These are phyloP conservation scores for Pseudogymnoascus sp. DNA, from an alignment of 2,329 filamentous ascomycete genomes.

Conservation along the genomic window DNA sequence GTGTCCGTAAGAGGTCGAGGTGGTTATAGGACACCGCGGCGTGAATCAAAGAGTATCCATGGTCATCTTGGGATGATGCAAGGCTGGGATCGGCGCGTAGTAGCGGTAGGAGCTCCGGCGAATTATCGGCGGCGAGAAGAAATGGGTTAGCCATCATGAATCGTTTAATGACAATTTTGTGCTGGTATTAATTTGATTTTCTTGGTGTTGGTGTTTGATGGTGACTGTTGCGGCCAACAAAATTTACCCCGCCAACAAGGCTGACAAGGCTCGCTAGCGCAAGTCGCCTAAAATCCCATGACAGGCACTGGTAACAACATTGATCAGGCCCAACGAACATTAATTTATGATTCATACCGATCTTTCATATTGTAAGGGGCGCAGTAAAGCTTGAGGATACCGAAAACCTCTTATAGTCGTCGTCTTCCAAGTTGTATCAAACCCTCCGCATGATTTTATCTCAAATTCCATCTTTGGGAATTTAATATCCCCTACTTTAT, in stretches of 20 bases:
- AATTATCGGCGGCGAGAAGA: constrained; percentile 75
- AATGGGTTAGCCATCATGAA: constrained; percentile 50
- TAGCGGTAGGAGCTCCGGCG: constrained; percentile 62
- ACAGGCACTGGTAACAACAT: constrained; percentile 5
- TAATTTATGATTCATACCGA: neutral
- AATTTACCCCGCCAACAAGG: constrained; percentile 11
- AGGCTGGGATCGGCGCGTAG: constrained; percentile 68
- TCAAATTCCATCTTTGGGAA: neutral
- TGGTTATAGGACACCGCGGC: constrained; percentile 91
- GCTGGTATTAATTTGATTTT: neutral
- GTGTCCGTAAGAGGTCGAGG: constrained; percentile 64
- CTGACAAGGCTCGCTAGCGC: constrained; percentile 23
- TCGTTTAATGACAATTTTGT: constrained; percentile 7
- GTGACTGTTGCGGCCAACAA: neutral
- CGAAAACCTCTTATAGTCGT: neutral
- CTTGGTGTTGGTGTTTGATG: neutral
- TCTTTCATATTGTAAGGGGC: neutral
- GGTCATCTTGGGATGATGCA: constrained; percentile 73
- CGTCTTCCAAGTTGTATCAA: neutral
- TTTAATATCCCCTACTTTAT: neutral
- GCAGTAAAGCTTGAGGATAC: neutral
- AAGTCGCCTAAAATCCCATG: constrained; percentile 9
- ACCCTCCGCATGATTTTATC: neutral
- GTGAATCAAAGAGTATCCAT: constrained; percentile 91
- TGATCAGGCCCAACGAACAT: neutral